Evolutionary conservation across 345 rosid genomes (phyloP).

Genomic region (Aurinia saxatilis): DNA sequence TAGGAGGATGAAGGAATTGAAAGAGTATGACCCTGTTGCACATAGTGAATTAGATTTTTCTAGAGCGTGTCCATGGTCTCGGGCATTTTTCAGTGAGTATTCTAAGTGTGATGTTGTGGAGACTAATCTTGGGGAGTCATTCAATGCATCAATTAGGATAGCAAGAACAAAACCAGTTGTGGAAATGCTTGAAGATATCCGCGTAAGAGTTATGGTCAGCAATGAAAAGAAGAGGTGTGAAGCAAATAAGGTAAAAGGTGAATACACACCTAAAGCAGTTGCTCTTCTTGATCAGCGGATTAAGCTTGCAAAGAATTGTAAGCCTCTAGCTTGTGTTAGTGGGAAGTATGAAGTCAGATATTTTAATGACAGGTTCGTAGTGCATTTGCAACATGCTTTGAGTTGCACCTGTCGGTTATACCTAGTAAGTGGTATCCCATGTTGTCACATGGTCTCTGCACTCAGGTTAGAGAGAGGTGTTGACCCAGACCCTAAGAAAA

Average conservation of each 20-base stretch:
- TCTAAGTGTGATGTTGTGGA: neutral
- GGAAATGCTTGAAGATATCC: neutral
- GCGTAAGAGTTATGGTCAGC: neutral
- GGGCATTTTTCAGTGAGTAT: neutral
- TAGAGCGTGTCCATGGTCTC: neutral
- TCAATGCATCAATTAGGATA: neutral
- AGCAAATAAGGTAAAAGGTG: neutral
- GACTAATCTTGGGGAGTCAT: neutral
- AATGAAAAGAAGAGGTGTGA: neutral
- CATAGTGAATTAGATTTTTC: neutral
- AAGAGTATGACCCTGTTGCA: neutral
- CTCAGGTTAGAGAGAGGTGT: neutral
- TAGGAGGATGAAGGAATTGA: neutral
- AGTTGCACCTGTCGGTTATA: neutral
- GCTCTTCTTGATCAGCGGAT: neutral
- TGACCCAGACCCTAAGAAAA: neutral
- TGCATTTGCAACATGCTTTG: no score
- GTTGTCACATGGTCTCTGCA: neutral
- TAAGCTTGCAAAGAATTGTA: neutral
- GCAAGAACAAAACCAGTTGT: no score
- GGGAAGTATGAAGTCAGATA: neutral
- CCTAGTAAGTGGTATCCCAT: neutral
- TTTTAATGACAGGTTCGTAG: neutral
- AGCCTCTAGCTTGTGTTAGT: neutral
- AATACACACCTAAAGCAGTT: neutral